Conservation (phyloP, 306 rosid genomes). For the Ormosia semicastrata region DNA sequence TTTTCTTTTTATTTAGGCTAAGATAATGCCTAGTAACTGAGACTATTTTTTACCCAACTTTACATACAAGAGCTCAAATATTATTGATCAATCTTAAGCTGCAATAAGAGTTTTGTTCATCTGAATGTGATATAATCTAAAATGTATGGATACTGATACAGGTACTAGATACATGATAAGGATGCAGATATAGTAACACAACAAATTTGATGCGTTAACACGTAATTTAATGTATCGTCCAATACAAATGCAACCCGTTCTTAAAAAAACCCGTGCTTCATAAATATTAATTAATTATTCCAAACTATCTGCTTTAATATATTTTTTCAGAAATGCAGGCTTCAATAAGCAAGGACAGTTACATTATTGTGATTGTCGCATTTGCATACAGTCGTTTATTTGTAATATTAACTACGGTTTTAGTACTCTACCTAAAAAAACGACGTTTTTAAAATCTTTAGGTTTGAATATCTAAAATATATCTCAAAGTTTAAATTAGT, state of each 20-base stretch:
- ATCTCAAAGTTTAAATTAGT: no score
- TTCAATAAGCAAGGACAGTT: slow-evolving; percentile 24
- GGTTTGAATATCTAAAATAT: no score
- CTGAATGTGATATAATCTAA: neutral
- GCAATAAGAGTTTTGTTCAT: slow-evolving; percentile 7
- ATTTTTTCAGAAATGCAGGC: slow-evolving; percentile 31
- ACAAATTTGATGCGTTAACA: slow-evolving; percentile 5
- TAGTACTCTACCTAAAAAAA: slow-evolving; percentile 15
- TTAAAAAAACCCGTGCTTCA: neutral
- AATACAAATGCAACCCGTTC: neutral
- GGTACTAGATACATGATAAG: neutral
- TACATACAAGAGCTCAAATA: neutral
- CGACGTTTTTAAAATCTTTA: slow-evolving; percentile 24
- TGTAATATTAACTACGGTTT: slow-evolving; percentile 17
- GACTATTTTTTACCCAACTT: neutral
- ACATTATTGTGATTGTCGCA: slow-evolving; percentile 42
- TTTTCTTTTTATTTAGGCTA: neutral
- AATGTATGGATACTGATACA: neutral
- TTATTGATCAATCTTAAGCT: neutral
- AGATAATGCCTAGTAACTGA: neutral
- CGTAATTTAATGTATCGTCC: neutral
- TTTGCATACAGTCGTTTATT: slow-evolving; percentile 29
- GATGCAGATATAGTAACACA: slow-evolving; percentile 9
- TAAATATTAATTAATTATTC: slow-evolving; percentile 20
- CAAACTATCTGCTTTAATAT: slow-evolving; percentile 34